Evolutionary conservation across 345 rosid species (phyloP), one percentile per base, ranked within the genome.

Genomic region (Brassica carinata): DNA sequence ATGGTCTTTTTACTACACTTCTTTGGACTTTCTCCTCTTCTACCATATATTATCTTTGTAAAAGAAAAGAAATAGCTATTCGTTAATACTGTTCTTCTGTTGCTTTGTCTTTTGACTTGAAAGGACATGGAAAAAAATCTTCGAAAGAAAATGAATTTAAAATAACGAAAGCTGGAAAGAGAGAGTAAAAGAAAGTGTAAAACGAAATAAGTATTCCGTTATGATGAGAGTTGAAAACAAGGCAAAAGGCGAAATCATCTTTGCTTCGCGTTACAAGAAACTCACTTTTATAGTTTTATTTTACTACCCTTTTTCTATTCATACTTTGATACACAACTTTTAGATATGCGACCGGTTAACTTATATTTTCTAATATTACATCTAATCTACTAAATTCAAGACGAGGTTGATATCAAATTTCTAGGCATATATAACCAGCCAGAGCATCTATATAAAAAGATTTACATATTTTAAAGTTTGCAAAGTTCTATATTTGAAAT

Each of bases 191-290:
- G 57, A 73, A 53, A 63, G 76, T 70, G 66, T 76, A 76, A 81
- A 77, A 81, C 69, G 81, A 72, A 81, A 81, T 81, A 72, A 81
- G 81, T 77, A 77, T 74, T 72, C 71, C 18, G 74, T 67, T 77
- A 81, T 81, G 81, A 81, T 81, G 74, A 81, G 74, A 68, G 84
- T 81, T 81, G 84, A 81, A 81, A 81, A 81, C 84, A 74, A 81
- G 73, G 78, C 84, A 76, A 81, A 81, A 81, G 84, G 63, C 58
- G 70, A 81, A 55, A 72, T 76, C 74, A 76, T 64, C 27, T 71
- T 76, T 81, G 84, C 84, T 81, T 81, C 81, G 18, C 74, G 72
- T 33, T 76, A 72, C 84, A 76, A 81, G 77, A 77, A 81, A 76
- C 81, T 67, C 84, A 76, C 77, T 76, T 64, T 75, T 11, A 76